phyloP scores from a whole-genome alignment of 2,329 filamentous ascomycete genomes.

The Apiospora rasikravindrae region DNA sequence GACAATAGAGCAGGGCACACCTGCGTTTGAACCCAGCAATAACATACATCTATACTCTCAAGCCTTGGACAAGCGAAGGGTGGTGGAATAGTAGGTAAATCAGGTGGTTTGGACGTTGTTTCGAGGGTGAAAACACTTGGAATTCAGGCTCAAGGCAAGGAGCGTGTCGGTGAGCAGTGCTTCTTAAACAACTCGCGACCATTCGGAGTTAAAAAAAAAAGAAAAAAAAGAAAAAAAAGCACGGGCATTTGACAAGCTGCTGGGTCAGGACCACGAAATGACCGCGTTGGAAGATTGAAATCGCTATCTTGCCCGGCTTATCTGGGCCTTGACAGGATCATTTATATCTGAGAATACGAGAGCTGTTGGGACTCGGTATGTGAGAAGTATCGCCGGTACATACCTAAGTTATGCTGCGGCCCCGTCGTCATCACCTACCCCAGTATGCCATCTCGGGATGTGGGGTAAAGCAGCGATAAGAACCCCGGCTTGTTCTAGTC shows the following conservation, averaged over 20 bases:
- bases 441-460: not conserved
- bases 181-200: not conserved
- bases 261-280: too few relatives aligned
- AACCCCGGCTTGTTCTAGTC: not conserved
- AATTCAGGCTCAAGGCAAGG: not conserved
- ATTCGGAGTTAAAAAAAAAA: not conserved
- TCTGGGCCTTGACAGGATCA: not conserved
- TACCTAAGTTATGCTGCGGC: not conserved
- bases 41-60: not conserved
- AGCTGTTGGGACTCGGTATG: not conserved
- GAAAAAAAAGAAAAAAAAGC: not conserved
- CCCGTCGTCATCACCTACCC: not conserved
- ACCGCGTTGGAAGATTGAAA: not conserved
- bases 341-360: not conserved
- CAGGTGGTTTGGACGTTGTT: not conserved
- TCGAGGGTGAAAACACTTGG: not conserved
- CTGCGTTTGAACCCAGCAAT: not conserved
- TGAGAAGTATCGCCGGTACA: too few relatives aligned
- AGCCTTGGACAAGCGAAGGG: not conserved
- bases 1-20: not conserved
- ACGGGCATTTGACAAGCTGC: not conserved
- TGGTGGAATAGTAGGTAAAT: too few relatives aligned
- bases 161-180: not conserved
- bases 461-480: constrained; percentile 11
- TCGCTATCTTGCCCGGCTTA: not conserved